Evolutionary conservation across 1,139 yeast genomes (phyloP), one percentile per base, ranked within the genome.

Genomic region (Geotrichum reessii): DNA sequence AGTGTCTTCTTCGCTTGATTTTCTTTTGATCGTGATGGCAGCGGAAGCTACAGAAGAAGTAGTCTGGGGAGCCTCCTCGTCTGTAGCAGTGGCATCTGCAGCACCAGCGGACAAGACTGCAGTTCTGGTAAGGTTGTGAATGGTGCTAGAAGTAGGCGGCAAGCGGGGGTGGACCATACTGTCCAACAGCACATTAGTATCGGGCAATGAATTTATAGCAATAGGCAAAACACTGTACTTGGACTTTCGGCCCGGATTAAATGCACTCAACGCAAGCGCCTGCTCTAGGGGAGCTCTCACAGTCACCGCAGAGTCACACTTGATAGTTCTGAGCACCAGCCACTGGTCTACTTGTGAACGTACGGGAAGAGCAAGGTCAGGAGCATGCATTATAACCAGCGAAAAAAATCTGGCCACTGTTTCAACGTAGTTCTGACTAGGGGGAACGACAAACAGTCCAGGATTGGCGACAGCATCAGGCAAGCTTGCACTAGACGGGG

Each of bases 381-480:
- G 76, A 60, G 80, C 77, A 58, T 77, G 79, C n/a, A 74, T 70
- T 19, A 88, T 71, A 4, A 85, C 72, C 1, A 75, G 67, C 28
- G 73, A 73, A 61, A 86, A 77, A 66, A 88, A 86, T 0, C 64
- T 59, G 60, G 83, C 75, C 2, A 85, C 77, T 0, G 71, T 66
- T 4, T 64, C 60, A 17, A 77, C 64, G 11, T 84, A 79, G 1
- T 62, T 44, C 0, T 61, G 52, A 1, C 84, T 74, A 5, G 83
- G 77, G 2, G 76, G 69, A 11, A 73, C 69, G 17, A 72, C 68
- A 65, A 88, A 87, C 54, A 83, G 74, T 54, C 81, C 83, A 40
- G 86, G 80, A 68, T 87, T 88, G 0, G 93, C 83, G 52, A 87
- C 76, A 49, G 86, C 73, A 73, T 89, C 96, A 3, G 95, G 81